phyloP scores from a whole-genome alignment of 306 rosid genomes.

The Mimosa pudica region DNA sequence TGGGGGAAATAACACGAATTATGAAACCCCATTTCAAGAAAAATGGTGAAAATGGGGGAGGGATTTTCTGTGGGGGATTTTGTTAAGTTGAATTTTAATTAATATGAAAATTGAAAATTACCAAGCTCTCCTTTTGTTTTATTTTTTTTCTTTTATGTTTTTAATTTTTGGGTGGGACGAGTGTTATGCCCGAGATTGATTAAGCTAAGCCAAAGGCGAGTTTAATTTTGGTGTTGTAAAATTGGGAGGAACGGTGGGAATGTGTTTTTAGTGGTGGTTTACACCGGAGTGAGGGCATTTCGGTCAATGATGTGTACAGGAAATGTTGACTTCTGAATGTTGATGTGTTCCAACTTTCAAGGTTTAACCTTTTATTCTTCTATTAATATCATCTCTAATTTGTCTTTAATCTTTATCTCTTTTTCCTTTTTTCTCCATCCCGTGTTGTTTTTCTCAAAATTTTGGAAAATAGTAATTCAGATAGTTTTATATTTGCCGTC shows the following conservation, averaged over 20 bases:
- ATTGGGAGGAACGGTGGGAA: slow-evolving; percentile 22
- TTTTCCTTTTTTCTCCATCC: neutral
- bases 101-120: neutral
- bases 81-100: neutral
- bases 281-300: slow-evolving; percentile 43
- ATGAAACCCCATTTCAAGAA: slow-evolving; percentile 12
- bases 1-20: neutral
- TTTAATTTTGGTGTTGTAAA: neutral
- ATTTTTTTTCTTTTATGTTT: neutral
- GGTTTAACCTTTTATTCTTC: neutral
- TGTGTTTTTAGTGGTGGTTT: slow-evolving; percentile 16
- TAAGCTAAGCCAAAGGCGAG: neutral
- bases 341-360: slow-evolving; percentile 24
- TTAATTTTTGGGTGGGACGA: slow-evolving; percentile 3
- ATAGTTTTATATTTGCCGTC: neutral
- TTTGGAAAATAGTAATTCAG: neutral
- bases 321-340: slow-evolving; percentile 47
- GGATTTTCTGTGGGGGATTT: neutral
- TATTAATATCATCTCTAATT: slow-evolving; percentile 41
- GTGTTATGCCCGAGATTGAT: slow-evolving; percentile 17
- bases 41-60: neutral
- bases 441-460: neutral
- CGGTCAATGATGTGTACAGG: slow-evolving; percentile 56
- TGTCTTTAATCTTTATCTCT: neutral
- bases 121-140: slow-evolving; percentile 35